Base-by-base conservation (phyloP, 768 basidiomycete species). In the Boletus vermiculosoides region DNA sequence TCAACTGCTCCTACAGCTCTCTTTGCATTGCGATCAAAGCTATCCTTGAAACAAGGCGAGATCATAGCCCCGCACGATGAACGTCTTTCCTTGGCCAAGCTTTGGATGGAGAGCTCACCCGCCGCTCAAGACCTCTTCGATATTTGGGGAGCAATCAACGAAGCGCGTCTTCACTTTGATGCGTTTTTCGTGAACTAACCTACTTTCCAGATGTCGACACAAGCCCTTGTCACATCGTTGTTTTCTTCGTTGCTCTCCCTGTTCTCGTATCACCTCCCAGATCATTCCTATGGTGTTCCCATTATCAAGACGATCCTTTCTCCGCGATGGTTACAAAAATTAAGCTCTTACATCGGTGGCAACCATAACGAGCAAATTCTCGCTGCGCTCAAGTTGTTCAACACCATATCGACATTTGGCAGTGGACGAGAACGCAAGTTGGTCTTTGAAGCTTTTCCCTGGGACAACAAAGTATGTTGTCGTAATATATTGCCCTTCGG, bases 381-480 rank as follows among this genome's bases (percentile, higher is more conserved):
- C 9, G 79, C 81, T 0, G 81, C 86, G 0, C 70, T 94, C 55
- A 87, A 85, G 61, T 67, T 92, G 18, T 84, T 84, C 66, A 78
- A 83, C 57, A 71, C 74, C 0, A 77, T 92, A 62, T 84, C 87
- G 2, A 66, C 69, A 0, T 92, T 87, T 65, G 85, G 79, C 2
- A 80, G 87, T 23, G 88, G 89, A 18, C 72, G 78, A 23, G 88
- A 92, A 59, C 78, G 81, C 50, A 86, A 82, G 59, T 64, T 75
- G 0, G 76, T 90, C 2, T 70, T 86, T 28, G 90, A 92, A 52
- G 77, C 77, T 0, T 90, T 93, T 70, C 81, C 83, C 7, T 93
- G 91, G 91, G 89, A 90, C 55, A 77, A 80, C 31, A 92, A 91
- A 78, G 91, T 86, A 51, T 2, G 72, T 1, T 8, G 12, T 34